Base-by-base conservation (phyloP, 495 filamentous ascomycete genomes). In the Zalerion maritima region DNA sequence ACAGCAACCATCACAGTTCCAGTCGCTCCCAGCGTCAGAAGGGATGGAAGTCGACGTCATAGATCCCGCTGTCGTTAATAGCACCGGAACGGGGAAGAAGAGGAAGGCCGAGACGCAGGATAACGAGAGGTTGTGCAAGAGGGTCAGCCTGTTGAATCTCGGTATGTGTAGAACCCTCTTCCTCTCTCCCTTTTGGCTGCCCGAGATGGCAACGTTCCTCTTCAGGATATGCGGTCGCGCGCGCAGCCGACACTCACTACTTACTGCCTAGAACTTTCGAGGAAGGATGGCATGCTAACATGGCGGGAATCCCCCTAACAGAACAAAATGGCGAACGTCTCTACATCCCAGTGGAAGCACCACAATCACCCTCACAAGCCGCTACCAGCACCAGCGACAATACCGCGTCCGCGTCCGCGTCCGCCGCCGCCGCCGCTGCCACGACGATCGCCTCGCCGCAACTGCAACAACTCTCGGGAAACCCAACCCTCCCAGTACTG, bases 141-240 rank as follows among this genome's bases (percentile, higher is more conserved):
- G 75, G 41, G 67, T 97, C 49, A 75, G 78, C 43, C 57, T 74
- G 29, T 69, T 97, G 12, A 80, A 84, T 49, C 59, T 94, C 29
- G 77, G 82, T 86, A 71, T 38, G 69, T 55, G 33, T 24, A 18
- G n/a, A n/a, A n/a, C 26, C 24, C n/a, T 25, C 1, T 15, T 13
- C 18, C 12, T 24, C 17, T 26, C 23, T 16, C 3, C 29, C 21
- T 24, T 14, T 18, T 24, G 6, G 7, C 14, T 25, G 8, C 28
- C 10, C 14, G 10, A 13, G 15, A 10, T 36, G 20, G 34, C 36
- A 32, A 16, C 20, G 9, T 18, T 33, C 19, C 14, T 21, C 18
- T 5, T 16, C 11, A 21, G 12, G 19, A 14, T 38, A 24, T 27
- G 35, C 21, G 17, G 9, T 31, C 8, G 14, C 32, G n/a, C n/a